These are phyloP conservation scores for Solidago caesia DNA, from an alignment of 129 eudicot genomes.

Conservation along the genomic window DNA sequence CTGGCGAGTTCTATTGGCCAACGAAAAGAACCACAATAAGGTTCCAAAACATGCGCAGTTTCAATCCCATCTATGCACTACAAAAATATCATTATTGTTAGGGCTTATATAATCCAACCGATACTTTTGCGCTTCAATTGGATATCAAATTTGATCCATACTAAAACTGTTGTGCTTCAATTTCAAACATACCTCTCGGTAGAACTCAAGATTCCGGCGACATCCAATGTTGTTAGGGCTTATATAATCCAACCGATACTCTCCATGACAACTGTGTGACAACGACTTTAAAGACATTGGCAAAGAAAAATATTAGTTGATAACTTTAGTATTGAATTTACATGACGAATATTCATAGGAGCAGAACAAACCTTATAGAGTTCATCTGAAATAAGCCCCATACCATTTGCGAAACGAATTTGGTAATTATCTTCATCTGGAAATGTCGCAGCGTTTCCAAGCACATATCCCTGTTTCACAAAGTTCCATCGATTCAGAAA, in stretches of 20 bases:
- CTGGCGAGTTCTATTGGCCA: constrained; percentile 14
- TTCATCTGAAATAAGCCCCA: constrained; percentile 65
- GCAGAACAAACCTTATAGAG: constrained; percentile 42
- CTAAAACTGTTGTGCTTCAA: no score
- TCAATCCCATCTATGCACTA: constrained; percentile 43
- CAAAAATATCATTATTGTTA: not conserved
- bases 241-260: constrained; percentile 21
- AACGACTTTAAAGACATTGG: constrained; percentile 31
- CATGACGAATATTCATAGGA: not conserved
- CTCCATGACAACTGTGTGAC: constrained; percentile 37
- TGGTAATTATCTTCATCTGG: constrained; percentile 13
- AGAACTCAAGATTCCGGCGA: constrained; percentile 20
- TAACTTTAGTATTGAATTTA: no score
- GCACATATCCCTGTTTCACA: constrained; percentile 50
- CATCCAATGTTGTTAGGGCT: constrained; percentile 32
- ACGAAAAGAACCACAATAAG: constrained; percentile 20
- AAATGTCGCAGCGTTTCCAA: constrained; percentile 53
- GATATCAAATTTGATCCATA: not conserved
- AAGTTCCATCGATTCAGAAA: not conserved
- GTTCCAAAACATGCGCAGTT: constrained; percentile 27
- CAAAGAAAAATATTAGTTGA: not conserved
- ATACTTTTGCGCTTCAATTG: constrained; percentile 27
- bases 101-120: constrained; percentile 14
- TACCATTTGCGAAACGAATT: constrained; percentile 48
- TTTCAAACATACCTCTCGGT: constrained; percentile 31